A percentile compares a stretch with the other conserved stretches of the same genome.
These are phyloP conservation scores for Cyberlindnera petersonii DNA, from an alignment of 805 yeast genomes.

Conservation along the genomic window DNA sequence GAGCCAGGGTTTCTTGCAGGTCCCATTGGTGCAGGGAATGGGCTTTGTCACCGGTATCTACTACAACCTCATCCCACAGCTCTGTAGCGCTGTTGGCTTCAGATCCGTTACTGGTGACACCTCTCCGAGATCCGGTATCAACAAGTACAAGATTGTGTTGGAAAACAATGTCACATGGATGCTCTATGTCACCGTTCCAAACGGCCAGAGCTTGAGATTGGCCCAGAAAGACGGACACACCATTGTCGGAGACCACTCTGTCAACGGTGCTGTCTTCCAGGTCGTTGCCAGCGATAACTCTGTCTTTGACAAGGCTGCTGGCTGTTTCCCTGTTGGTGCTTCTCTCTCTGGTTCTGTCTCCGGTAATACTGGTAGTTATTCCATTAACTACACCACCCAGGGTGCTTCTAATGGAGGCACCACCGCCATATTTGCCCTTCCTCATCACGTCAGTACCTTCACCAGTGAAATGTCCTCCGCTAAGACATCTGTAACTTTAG, in stretches of 20 bases:
- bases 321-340: conserved; percentile 51
- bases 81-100: conserved; percentile 65
- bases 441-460: conserved; percentile 57
- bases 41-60: conserved; percentile 74
- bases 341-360: conserved; percentile 39
- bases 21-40: conserved; percentile 75
- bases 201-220: conserved; percentile 32
- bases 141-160: conserved; percentile 53
- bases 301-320: conserved; percentile 58
- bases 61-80: conserved; percentile 46
- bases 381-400: conserved; percentile 38
- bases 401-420: conserved; percentile 45
- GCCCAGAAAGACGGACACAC: conserved; percentile 32
- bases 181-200: conserved; percentile 54
- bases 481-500: conserved; percentile 36
- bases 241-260: conserved; percentile 41
- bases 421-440: conserved; percentile 56
- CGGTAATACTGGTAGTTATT: conserved; percentile 37
- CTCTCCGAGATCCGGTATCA: conserved; percentile 37
- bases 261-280: conserved; percentile 54
- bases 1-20: conserved; percentile 37
- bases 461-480: conserved; percentile 26
- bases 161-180: conserved; percentile 61
- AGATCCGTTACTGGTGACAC: conserved; percentile 41
- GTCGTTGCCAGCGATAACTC: conserved; percentile 51